Evolutionary conservation across 2,329 filamentous ascomycete species (phyloP), one percentile per base, ranked within the genome.

Genomic region (Talaromyces sp.): DNA sequence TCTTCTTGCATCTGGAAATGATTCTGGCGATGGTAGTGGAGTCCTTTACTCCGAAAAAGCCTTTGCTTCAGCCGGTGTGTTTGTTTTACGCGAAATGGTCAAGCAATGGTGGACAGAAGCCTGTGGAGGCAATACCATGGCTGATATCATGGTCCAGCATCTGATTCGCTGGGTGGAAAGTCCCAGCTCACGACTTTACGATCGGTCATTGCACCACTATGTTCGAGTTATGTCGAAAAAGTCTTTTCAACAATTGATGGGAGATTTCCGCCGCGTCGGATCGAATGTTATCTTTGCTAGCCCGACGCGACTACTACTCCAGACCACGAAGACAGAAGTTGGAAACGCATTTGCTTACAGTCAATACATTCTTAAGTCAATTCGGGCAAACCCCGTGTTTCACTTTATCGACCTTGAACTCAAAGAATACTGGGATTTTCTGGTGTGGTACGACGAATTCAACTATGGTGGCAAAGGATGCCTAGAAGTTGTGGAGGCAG

Each of bases 161-260:
- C 84, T 99, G 4, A 92, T 99, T 23, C 90, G 96, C 65, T 99
- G 96, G 96, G 92, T 98, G 1, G 92, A 96, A 74, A 95, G 89
- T 65, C 91, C 94, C 0, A 89, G 91, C 56, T 97, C 93, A 0
- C 97, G 94, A 77, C 87, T 99, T 61, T 99, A 98, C 73, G 96
- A 99, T 76, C 87, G 90, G 4, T 92, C 93, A 5, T 78, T 99
- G 65, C 92, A 98, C 72, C 95, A 96, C 80, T 98, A 99, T 71
- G 93, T 99, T 60, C 94, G 97, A 75, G 95, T 97, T 87, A 96
- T 99, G 89, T 96, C 92, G 36, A 90, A 91, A 67, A 99, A 99
- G 75, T 95, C 96, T 0, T 91, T 99, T 67, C 91, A 97, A 72
- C 94, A 98, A 76, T 85, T 99, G 40, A 96, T 99, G 90, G 90